Percentiles rank a stretch among this genome's conserved stretches.
These are phyloP conservation scores for Cryptococcus deneoformans DNA, from an alignment of 1,284 basidiomycete genomes.

Conservation along the genomic window DNA sequence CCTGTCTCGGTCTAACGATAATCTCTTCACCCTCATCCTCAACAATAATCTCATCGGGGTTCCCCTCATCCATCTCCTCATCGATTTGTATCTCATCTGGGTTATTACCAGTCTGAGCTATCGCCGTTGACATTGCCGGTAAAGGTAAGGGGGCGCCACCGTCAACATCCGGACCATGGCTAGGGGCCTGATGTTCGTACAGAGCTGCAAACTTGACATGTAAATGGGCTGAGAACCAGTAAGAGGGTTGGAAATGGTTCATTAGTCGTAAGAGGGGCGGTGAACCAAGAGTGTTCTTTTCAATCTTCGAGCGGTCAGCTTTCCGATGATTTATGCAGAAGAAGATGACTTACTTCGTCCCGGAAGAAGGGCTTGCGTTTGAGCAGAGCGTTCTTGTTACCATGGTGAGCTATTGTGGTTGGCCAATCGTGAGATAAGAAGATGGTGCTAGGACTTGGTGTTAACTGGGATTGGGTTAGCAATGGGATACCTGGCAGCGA, in stretches of 20 bases:
- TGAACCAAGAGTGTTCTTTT: constrained; percentile 73
- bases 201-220: constrained; percentile 80
- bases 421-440: constrained; percentile 99
- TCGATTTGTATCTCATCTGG: constrained; percentile 69
- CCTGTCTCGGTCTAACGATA: background rate
- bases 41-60: background rate
- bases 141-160: background rate
- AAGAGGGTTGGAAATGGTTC: constrained; percentile 68
- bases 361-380: constrained; percentile 78
- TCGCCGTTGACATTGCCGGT: no score
- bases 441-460: constrained; percentile 52
- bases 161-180: background rate
- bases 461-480: constrained; percentile 12
- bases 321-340: background rate
- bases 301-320: constrained; percentile 46
- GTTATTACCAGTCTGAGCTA: constrained; percentile 46
- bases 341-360: constrained; percentile 55
- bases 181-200: constrained; percentile 52
- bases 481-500: constrained; percentile 9
- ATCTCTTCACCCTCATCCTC: background rate
- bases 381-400: constrained; percentile 67
- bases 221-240: constrained; percentile 96
- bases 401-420: constrained; percentile 75
- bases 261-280: constrained; percentile 83
- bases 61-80: constrained; percentile 37